Evolutionary conservation across 2,329 filamentous ascomycete genomes (phyloP).

Genomic region (Microthyrium microscopicum): DNA sequence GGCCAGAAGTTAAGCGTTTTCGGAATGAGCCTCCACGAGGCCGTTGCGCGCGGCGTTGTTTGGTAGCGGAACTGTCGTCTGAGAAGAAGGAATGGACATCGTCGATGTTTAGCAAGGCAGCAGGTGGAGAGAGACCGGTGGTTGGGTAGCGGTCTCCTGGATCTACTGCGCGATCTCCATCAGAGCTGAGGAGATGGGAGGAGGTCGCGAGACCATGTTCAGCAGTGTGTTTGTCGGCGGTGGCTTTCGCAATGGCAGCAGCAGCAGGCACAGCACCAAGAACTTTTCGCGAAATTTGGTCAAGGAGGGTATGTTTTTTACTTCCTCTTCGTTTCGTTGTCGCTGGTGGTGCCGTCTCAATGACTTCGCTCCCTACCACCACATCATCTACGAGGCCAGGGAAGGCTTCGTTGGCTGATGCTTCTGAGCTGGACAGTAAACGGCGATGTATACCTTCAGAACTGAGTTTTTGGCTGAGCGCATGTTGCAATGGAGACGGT

Average conservation of each 20-base stretch:
- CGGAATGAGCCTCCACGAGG: conserved; percentile 15
- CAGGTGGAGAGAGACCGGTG: conserved; percentile 26
- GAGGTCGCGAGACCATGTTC: conserved; percentile 7
- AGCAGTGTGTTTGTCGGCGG: conserved; percentile 5
- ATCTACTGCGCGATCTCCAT: conserved; percentile 17
- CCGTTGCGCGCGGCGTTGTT: conserved; percentile 7
- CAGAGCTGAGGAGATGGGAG: conserved; percentile 13
- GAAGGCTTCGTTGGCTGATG: no score
- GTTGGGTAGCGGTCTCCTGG: conserved; percentile 33
- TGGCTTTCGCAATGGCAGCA: conserved; percentile 3
- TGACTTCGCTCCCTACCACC: neutral
- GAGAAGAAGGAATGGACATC: conserved; percentile 27
- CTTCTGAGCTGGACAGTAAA: no score
- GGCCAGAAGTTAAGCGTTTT: conserved; percentile 19
- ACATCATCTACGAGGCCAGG: neutral
- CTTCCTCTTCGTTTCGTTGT: conserved; percentile 4
- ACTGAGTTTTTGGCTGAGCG: no score
- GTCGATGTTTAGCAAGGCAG: conserved; percentile 21
- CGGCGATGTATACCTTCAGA: no score
- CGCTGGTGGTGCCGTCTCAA: neutral
- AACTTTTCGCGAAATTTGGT: conserved; percentile 9
- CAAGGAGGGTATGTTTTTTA: conserved; percentile 9
- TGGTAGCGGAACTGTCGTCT: conserved; percentile 20
- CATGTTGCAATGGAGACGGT: conserved; percentile 8
- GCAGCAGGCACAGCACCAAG: no score